These are phyloP conservation scores for Saccharomycopsis sp. DNA, from an alignment of 805 yeast species.

Conservation along the genomic window DNA sequence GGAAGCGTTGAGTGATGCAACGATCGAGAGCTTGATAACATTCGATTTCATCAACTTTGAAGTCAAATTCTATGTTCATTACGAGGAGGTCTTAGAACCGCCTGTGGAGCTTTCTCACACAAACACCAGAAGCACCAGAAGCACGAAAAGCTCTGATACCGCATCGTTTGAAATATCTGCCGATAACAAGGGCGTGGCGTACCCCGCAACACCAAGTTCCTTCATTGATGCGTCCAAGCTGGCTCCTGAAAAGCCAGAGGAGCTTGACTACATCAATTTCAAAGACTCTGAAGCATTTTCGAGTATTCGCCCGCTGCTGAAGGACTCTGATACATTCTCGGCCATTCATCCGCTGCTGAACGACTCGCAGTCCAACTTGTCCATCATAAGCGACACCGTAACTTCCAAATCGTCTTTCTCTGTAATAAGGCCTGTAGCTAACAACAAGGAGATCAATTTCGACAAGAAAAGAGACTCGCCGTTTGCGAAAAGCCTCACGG, in stretches of 20 bases:
- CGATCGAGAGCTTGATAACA: conserved; percentile 33
- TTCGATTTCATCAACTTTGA: conserved; percentile 31
- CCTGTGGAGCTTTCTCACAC: conserved; percentile 21
- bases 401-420: conserved; percentile 44
- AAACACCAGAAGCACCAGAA: conserved; percentile 28
- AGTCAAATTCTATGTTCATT: conserved; percentile 32
- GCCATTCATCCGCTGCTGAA: background rate
- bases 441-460: conserved; percentile 64
- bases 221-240: conserved; percentile 33
- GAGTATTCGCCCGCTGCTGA: background rate
- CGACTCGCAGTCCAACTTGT: conserved; percentile 19
- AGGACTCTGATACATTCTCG: background rate
- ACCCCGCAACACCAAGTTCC: conserved; percentile 57
- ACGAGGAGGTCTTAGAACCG: conserved; percentile 22
- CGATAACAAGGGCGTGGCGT: background rate
- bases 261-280: conserved; percentile 49
- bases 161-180: conserved; percentile 42
- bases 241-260: conserved; percentile 29
- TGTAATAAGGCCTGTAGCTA: conserved; percentile 57
- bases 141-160: conserved; percentile 48
- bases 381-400: conserved; percentile 17
- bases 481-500: conserved; percentile 35
- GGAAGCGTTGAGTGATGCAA: conserved; percentile 44
- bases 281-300: conserved; percentile 28
- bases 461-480: conserved; percentile 76